Base-by-base conservation (phyloP, 192 early-diverging fungal species). In the Coemansia sp. region DNA sequence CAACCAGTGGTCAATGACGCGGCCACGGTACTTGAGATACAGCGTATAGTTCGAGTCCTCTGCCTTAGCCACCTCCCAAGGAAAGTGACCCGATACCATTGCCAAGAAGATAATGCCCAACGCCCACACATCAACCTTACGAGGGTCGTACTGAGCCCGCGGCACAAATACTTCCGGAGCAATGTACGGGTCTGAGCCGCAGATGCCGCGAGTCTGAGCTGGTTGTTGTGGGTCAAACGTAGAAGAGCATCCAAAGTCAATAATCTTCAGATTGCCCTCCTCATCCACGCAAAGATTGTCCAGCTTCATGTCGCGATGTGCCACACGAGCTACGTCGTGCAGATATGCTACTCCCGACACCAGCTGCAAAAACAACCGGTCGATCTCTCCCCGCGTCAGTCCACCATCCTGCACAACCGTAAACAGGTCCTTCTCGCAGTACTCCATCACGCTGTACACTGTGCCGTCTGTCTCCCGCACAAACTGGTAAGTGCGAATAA, bases 181-280 rank as follows among this genome's bases (percentile, higher is more conserved):
- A 79, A 98, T 96, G 80, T 98, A 98, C 8, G 96, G 94, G 57
- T 94, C 94, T 9, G 90, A 92, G 0, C 96, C 96, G 73, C 86
- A 92, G 25, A 93, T 79, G 21, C 95, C 96, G 74, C 80, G 83
- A 19, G 92, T 91, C 34, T 88, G 86, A 22, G 86, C 56, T 78
- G 90, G 63, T 70, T 56, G 61, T 75, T 68, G 55, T 61, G 87
- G 74, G 88, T 88, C 86, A 48, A 90, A 90, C 8, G 88, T 93
- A 23, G 86, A 84, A 10, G 88, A 87, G 67, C 91, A 91, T 1
- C 93, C 93, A 82, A 95, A 95, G 80, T 95, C 93, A 51, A 93
- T 94, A 61, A 95, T 91, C 71, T 94, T 95, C 27, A 95, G 71
- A 38, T 79, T 82, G 66, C 87, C 85, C 27, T 86, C 79, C 56